Conservation (phyloP, 176 grass and related monocot species). For the Cymbopogon citratus region DNA sequence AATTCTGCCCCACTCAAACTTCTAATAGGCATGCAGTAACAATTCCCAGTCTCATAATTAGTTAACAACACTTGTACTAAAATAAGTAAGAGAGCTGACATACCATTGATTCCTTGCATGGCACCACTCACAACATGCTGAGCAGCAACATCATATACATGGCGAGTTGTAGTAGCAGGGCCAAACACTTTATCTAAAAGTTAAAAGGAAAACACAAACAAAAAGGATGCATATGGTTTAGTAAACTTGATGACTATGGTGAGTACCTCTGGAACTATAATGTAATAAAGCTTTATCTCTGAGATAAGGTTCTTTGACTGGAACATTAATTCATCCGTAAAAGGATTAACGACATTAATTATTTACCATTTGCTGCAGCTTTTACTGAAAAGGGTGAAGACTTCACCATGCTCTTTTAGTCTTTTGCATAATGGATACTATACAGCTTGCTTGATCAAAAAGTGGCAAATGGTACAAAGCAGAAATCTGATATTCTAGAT, state of each 20-base stretch:
- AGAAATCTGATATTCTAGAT: neutral
- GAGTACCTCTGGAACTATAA: neutral
- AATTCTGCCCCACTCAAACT: neutral
- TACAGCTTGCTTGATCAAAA: slow-evolving; percentile 3
- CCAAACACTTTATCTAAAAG: slow-evolving; percentile 96
- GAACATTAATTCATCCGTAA: neutral
- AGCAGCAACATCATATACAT: slow-evolving; percentile 85
- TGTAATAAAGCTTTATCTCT: neutral
- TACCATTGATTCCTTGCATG: slow-evolving; percentile 99
- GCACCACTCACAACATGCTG: slow-evolving; percentile 95
- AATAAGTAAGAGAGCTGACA: slow-evolving; percentile 17
- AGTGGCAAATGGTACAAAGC: neutral
- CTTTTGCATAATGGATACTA: neutral
- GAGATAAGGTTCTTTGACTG: neutral
- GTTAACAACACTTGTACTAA: neutral
- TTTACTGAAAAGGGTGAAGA: neutral
- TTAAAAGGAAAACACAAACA: slow-evolving; percentile 2
- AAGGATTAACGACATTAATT: neutral
- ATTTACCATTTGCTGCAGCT: neutral
- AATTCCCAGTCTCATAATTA: slow-evolving; percentile 1
- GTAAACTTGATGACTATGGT: neutral
- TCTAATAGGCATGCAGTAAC: slow-evolving; percentile 8
- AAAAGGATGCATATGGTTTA: slow-evolving; percentile 7
- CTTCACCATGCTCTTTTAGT: neutral
- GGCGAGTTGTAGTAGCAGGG: slow-evolving; percentile 86